Conservation (phyloP, 805 yeast genomes). For the Myxozyma sirexii region DNA sequence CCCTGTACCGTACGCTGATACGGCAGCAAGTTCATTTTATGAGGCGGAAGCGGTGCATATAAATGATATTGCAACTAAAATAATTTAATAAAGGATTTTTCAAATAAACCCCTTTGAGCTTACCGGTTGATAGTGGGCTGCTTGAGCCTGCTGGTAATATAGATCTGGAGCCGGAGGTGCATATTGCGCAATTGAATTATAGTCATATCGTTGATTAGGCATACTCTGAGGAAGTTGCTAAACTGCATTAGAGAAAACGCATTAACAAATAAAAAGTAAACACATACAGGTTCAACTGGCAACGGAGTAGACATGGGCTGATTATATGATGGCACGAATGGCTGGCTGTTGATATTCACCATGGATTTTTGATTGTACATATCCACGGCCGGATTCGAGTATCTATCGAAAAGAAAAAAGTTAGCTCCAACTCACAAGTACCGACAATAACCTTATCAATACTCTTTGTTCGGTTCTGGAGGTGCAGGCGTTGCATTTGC, state of each 20-base stretch:
- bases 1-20: conserved; percentile 71
- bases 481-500: conserved; percentile 8
- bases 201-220: conserved; percentile 19
- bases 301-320: conserved; percentile 10
- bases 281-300: conserved; percentile 13
- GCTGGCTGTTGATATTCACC: conserved; percentile 3
- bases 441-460: too few relatives aligned
- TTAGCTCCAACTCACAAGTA: too few relatives aligned
- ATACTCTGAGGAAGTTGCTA: conserved; percentile 5
- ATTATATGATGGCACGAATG: conserved; percentile 16
- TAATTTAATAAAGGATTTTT: neutral
- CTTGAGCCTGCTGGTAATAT: conserved; percentile 39
- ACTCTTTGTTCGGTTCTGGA: conserved; percentile 1
- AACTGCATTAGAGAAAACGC: neutral
- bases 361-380: conserved; percentile 7
- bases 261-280: neutral
- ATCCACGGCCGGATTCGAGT: conserved; percentile 9
- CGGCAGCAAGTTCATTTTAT: conserved; percentile 61
- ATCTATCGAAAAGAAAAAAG: conserved; percentile 1
- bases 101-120: too few relatives aligned
- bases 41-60: conserved; percentile 87
- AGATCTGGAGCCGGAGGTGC: conserved; percentile 22
- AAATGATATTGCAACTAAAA: conserved; percentile 68
- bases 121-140: conserved; percentile 35
- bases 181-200: conserved; percentile 11